These are phyloP conservation scores for Trypanosoma caninum DNA, from an alignment of 208 protist species.

Conservation along the genomic window DNA sequence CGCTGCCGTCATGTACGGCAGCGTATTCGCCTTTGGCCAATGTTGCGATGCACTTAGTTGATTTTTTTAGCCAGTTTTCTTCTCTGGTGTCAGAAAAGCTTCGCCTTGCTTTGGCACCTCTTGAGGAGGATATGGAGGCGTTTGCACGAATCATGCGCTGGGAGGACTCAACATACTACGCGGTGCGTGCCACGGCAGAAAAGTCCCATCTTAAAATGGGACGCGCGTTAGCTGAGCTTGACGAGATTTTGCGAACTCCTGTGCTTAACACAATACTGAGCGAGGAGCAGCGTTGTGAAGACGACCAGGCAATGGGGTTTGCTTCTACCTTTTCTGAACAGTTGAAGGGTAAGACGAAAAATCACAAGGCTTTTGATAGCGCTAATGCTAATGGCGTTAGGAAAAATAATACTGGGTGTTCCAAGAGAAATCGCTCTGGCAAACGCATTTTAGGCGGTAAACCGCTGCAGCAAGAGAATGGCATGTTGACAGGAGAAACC, in stretches of 20 bases:
- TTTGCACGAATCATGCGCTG: slow-evolving; percentile 90
- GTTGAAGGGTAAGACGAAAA: slow-evolving; percentile 10
- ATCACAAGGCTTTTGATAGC: too few relatives aligned
- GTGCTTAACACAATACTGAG: slow-evolving; percentile 50
- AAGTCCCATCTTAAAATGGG: slow-evolving; percentile 96
- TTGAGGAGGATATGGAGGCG: slow-evolving; percentile 87
- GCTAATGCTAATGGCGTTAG: slow-evolving; percentile 3
- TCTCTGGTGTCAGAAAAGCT: slow-evolving; percentile 39
- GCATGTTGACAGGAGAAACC: background rate
- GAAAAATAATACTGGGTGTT: background rate
- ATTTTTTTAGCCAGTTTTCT: slow-evolving; percentile 86
- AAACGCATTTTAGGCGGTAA: slow-evolving; percentile 4
- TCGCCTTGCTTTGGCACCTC: slow-evolving; percentile 38
- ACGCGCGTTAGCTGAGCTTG: slow-evolving; percentile 61
- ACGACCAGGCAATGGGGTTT: slow-evolving; percentile 78
- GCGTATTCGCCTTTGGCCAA: slow-evolving; percentile 59
- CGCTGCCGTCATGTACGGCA: slow-evolving; percentile 27
- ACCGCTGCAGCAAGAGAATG: slow-evolving; percentile 5
- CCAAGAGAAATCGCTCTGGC: slow-evolving; percentile 16
- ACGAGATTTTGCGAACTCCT: slow-evolving; percentile 71
- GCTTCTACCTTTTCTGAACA: slow-evolving; percentile 17
- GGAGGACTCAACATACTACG: slow-evolving; percentile 95
- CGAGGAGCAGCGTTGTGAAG: slow-evolving; percentile 83
- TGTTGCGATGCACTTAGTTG: slow-evolving; percentile 66
- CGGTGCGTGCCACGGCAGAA: slow-evolving; percentile 91